Conservation (phyloP, 305 asterid species). For the Solanum hybrid region DNA sequence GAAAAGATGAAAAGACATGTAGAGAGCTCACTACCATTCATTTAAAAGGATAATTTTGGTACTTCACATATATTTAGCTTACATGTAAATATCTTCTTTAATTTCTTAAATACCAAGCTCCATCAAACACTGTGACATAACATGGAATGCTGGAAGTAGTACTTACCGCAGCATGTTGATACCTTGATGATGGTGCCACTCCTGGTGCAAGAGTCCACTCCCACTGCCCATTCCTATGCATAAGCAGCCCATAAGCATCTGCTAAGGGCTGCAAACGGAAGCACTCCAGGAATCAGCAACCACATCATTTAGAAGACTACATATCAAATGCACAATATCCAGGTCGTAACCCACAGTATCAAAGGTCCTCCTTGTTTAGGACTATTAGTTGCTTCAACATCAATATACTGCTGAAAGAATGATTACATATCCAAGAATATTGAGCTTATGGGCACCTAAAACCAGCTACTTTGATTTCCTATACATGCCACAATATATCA, state of each 20-base stretch:
- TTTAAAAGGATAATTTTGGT: background rate
- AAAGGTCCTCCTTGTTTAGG: background rate
- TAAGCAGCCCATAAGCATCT: slow-evolving; percentile 98
- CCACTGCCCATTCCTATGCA: slow-evolving; percentile 98
- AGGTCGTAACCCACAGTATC: background rate
- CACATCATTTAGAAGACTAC: background rate
- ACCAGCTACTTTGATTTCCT: background rate
- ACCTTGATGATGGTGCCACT: slow-evolving; percentile 91
- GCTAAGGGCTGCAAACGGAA: slow-evolving; percentile 65
- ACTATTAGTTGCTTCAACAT: background rate
- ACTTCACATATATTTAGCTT: background rate
- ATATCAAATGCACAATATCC: slow-evolving; percentile 1
- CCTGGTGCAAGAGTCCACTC: slow-evolving; percentile 99
- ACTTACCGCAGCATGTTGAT: slow-evolving; percentile 99
- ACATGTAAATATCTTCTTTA: background rate
- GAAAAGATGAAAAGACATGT: background rate
- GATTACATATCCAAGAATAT: background rate
- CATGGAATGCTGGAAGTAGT: background rate
- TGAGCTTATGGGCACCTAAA: background rate
- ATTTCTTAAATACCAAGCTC: background rate
- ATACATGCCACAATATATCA: background rate
- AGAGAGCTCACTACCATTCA: background rate
- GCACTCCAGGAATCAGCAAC: slow-evolving; percentile 7
- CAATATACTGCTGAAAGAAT: background rate
- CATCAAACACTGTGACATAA: background rate